Evolutionary conservation across 805 yeast genomes (phyloP).

Genomic region (Lipomyces yamanashiensis): DNA sequence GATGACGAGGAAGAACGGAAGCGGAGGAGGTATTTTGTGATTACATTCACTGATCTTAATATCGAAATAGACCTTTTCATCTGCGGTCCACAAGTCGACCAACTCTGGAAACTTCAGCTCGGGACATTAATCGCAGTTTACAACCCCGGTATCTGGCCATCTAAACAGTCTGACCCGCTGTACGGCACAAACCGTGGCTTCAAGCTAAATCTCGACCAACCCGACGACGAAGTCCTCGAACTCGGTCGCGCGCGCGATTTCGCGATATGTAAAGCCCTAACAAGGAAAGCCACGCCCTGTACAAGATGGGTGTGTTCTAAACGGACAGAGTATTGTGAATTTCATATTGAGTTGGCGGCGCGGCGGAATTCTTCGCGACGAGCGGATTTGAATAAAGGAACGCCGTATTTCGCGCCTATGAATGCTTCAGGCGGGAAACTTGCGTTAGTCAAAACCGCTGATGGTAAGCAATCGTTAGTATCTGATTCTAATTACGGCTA

Average conservation of each 20-base stretch:
- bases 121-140: conserved; percentile 78
- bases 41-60: conserved; percentile 71
- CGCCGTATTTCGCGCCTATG: conserved; percentile 9
- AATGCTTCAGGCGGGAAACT: background rate
- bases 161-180: conserved; percentile 26
- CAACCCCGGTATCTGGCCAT: conserved; percentile 65
- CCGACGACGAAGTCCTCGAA: conserved; percentile 62
- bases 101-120: conserved; percentile 70
- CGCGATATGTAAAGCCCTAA: conserved; percentile 65
- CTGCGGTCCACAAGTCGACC: conserved; percentile 68
- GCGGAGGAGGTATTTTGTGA: conserved; percentile 52
- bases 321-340: conserved; percentile 65
- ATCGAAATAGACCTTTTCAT: conserved; percentile 63
- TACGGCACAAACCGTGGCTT: conserved; percentile 53
- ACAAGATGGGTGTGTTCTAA: conserved; percentile 61
- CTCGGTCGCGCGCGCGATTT: conserved; percentile 72
- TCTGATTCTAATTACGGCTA: background rate
- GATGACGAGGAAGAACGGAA: conserved; percentile 11
- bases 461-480: background rate
- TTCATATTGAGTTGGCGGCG: conserved; percentile 65
- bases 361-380: conserved; percentile 62
- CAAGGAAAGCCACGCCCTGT: conserved; percentile 59
- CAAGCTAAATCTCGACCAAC: conserved; percentile 57
- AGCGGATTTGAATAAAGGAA: conserved; percentile 65
- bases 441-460: background rate